Conservation (phyloP, 2,329 filamentous ascomycete species). For the Xylogone sp. region DNA sequence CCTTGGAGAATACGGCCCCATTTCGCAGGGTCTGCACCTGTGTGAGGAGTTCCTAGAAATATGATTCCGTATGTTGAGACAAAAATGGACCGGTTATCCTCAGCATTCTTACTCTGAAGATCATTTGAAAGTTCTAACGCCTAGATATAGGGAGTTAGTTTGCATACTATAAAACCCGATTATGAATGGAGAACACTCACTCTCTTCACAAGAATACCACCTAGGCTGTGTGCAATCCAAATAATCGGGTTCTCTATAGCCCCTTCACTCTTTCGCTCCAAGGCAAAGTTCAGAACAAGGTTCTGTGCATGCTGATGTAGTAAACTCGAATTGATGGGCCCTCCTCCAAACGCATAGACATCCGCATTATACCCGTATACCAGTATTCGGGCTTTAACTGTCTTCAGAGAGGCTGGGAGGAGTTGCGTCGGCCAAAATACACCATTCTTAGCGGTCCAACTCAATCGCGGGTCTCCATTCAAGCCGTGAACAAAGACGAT, state of each 20-base stretch:
- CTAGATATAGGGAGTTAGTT: slow-evolving; percentile 3
- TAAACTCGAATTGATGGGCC: slow-evolving; percentile 51
- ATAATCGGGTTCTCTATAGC: slow-evolving; percentile 64
- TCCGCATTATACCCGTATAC: slow-evolving; percentile 76
- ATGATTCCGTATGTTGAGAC: slow-evolving; percentile 73
- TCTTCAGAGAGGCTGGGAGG: slow-evolving; percentile 55
- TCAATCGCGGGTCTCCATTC: slow-evolving; percentile 61
- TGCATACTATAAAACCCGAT: background rate
- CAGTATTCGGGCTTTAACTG: slow-evolving; percentile 58
- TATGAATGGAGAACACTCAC: slow-evolving; percentile 1
- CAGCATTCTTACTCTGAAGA: slow-evolving; percentile 53
- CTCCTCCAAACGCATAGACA: slow-evolving; percentile 41
- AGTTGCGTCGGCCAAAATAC: slow-evolving; percentile 69
- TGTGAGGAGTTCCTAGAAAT: slow-evolving; percentile 75
- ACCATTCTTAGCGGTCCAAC: slow-evolving; percentile 52
- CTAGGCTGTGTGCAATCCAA: slow-evolving; percentile 72
- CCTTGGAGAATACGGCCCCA: slow-evolving; percentile 66
- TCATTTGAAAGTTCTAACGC: slow-evolving; percentile 65
- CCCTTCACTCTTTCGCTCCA: slow-evolving; percentile 56
- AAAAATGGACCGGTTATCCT: slow-evolving; percentile 64
- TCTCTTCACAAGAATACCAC: slow-evolving; percentile 68
- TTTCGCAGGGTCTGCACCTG: slow-evolving; percentile 62
- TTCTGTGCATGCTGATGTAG: slow-evolving; percentile 70
- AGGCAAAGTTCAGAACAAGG: slow-evolving; percentile 57
- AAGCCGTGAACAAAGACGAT: slow-evolving; percentile 69